These are phyloP conservation scores for Aspergillus wentii DNA, from an alignment of 495 filamentous ascomycete species.

Conservation along the genomic window DNA sequence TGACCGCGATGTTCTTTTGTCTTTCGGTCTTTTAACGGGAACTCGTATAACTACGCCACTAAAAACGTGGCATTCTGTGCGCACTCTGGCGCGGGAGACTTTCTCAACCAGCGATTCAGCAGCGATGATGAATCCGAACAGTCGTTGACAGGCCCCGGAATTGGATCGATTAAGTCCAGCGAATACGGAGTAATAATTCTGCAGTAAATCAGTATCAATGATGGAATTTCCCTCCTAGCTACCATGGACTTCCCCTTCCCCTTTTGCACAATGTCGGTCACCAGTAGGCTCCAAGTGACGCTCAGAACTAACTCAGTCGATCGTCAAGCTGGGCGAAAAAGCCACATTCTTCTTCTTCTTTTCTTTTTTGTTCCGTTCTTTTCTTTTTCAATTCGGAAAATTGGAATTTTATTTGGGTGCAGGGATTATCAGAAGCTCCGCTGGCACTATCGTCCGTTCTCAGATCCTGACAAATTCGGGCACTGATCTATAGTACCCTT, in stretches of 20 bases:
- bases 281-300: too few relatives aligned
- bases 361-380: slow-evolving; percentile 1
- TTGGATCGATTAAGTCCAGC: slow-evolving; percentile 6
- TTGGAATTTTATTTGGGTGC: neutral
- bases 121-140: slow-evolving; percentile 11
- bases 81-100: slow-evolving; percentile 5
- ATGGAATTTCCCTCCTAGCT: too few relatives aligned
- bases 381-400: slow-evolving; percentile 6
- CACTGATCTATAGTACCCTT: slow-evolving; percentile 12
- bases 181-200: too few relatives aligned
- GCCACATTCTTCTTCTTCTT: neutral
- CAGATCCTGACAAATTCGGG: slow-evolving; percentile 8
- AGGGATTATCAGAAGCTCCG: slow-evolving; percentile 6
- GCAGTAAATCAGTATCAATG: too few relatives aligned
- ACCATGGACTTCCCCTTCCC: too few relatives aligned
- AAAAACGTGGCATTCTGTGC: slow-evolving; percentile 16
- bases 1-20: too few relatives aligned
- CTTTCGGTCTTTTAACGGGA: too few relatives aligned
- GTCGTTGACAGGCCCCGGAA: slow-evolving; percentile 12
- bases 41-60: slow-evolving; percentile 6
- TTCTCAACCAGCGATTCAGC: slow-evolving; percentile 4
- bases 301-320: too few relatives aligned
- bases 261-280: too few relatives aligned
- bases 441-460: slow-evolving; percentile 3
- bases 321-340: too few relatives aligned